Percentiles rank a stretch among this genome's conserved stretches.
Conservation (phyloP, 2,329 filamentous ascomycete species). For the Pyricularia sp. region DNA sequence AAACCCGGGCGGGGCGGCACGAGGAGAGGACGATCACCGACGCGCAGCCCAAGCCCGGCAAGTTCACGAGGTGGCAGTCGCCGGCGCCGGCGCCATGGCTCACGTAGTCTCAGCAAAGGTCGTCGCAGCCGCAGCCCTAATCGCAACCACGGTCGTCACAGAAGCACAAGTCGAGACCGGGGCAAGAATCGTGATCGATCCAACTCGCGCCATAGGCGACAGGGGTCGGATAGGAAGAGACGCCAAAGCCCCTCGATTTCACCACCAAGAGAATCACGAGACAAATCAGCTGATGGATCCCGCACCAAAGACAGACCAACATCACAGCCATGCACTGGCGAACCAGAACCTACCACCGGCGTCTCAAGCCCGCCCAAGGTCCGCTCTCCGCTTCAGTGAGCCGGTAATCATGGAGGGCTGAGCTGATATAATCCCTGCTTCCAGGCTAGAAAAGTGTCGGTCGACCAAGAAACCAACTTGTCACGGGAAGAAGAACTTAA, state of each 20-base stretch:
- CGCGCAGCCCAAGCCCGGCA: slow-evolving; percentile 7
- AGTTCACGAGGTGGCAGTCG: background rate
- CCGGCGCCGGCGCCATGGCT: background rate
- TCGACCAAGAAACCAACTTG: slow-evolving; percentile 29
- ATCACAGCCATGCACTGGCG: slow-evolving; percentile 19
- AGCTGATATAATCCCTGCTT: slow-evolving; percentile 6
- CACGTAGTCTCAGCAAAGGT: background rate
- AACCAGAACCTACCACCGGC: slow-evolving; percentile 8
- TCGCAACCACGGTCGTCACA: slow-evolving; percentile 8
- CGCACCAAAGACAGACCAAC: slow-evolving; percentile 29
- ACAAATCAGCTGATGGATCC: slow-evolving; percentile 45
- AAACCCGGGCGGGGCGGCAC: slow-evolving; percentile 4
- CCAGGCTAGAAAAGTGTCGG: slow-evolving; percentile 16
- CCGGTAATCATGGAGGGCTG: background rate
- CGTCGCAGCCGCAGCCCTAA: background rate
- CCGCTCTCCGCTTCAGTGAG: slow-evolving; percentile 8
- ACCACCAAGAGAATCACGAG: slow-evolving; percentile 26
- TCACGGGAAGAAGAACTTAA: slow-evolving; percentile 36
- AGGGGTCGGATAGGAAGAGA: slow-evolving; percentile 13
- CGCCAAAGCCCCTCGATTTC: slow-evolving; percentile 40
- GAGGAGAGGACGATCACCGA: slow-evolving; percentile 7
- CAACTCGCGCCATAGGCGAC: slow-evolving; percentile 2
- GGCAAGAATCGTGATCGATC: slow-evolving; percentile 1
- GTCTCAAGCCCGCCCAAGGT: slow-evolving; percentile 15
- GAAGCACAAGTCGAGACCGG: slow-evolving; percentile 8